Percentiles rank a stretch among this genome's conserved stretches.
Conservation (phyloP, 768 basidiomycete species). For the Coprinopsis strossmayeri region DNA sequence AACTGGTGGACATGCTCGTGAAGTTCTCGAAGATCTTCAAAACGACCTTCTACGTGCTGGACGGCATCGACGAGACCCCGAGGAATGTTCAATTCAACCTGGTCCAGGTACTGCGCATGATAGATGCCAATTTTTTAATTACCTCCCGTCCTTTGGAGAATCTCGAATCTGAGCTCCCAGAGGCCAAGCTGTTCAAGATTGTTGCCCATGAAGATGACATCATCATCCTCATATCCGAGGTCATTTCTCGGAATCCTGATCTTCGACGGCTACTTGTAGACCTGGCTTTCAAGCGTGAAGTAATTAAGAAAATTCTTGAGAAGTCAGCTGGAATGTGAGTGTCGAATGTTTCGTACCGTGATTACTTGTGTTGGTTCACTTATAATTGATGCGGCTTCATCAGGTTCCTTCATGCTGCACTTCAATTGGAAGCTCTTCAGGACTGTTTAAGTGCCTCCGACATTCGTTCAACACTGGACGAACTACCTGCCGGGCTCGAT, state of each 20-base stretch:
- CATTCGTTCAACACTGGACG: neutral
- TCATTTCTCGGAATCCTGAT: neutral
- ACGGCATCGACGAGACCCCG: conserved; percentile 1
- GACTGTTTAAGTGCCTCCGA: neutral
- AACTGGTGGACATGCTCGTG: neutral
- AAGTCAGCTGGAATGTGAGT: neutral
- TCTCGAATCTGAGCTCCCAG: neutral
- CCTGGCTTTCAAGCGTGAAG: neutral
- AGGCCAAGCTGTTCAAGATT: neutral
- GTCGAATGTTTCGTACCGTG: too few relatives aligned
- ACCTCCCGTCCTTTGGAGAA: conserved; percentile 1
- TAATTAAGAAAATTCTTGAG: neutral
- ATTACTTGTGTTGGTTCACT: too few relatives aligned
- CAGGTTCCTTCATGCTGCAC: neutral
- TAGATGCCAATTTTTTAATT: neutral
- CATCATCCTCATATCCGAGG: neutral
- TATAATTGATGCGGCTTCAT: neutral
- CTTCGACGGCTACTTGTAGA: neutral
- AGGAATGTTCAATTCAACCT: neutral
- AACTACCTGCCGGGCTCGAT: neutral
- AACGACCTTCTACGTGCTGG: neutral
- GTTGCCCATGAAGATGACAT: neutral
- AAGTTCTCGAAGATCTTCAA: neutral
- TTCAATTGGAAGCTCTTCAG: neutral
- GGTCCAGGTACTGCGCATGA: neutral